These are phyloP conservation scores for Kluyveromyces sp. DNA, from an alignment of 1,139 yeast genomes.

Conservation along the genomic window DNA sequence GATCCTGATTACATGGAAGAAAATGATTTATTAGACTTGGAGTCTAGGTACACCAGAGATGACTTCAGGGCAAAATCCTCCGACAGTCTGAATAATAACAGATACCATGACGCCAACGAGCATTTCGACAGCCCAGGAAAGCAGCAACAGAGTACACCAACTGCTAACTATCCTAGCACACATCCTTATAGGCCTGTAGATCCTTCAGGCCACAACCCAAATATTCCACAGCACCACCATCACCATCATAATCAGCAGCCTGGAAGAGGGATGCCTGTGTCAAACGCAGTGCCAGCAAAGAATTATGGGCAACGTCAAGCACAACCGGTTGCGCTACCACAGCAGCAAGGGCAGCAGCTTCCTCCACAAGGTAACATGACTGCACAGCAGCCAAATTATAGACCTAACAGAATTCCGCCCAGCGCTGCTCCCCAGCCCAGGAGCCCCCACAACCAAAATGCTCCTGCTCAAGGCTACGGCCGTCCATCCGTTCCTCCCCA, in stretches of 20 bases:
- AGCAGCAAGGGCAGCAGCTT: neutral
- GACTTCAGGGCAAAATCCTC: constrained; percentile 9
- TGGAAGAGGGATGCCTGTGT: neutral
- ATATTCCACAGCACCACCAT: too few species aligned
- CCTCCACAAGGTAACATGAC: neutral
- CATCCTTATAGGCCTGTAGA: neutral
- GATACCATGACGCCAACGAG: constrained; percentile 2
- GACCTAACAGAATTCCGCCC: neutral
- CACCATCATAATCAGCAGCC: neutral
- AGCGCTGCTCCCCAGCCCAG: neutral
- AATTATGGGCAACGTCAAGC: neutral
- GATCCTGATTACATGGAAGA: constrained; percentile 31
- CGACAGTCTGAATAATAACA: constrained; percentile 6
- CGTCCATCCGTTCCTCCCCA: neutral
- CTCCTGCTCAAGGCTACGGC: neutral
- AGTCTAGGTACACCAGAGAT: constrained; percentile 15
- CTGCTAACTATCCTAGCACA: neutral
- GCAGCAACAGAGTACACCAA: neutral
- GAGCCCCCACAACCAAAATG: neutral
- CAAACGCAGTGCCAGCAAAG: neutral
- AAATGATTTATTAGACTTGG: constrained; percentile 23
- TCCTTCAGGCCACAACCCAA: neutral
- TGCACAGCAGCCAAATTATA: neutral
- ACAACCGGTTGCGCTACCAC: neutral
- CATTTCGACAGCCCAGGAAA: neutral